Conservation (phyloP, 768 basidiomycete species). For the Termitomyces sp. region DNA sequence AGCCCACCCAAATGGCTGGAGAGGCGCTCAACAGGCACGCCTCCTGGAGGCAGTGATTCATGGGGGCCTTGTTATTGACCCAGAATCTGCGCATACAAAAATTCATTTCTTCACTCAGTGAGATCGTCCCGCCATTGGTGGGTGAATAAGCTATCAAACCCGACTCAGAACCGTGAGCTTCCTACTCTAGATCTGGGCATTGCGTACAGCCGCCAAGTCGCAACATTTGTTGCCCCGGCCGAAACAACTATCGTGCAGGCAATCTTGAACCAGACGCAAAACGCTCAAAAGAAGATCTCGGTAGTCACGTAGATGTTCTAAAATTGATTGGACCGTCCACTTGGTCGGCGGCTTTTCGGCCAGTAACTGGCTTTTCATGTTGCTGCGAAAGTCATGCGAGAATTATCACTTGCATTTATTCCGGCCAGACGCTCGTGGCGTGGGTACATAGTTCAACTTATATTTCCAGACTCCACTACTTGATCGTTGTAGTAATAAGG, state of each 20-base stretch:
- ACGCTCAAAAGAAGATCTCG: too few relatives aligned
- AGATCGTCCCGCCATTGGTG: slow-evolving; percentile 24
- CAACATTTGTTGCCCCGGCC: slow-evolving; percentile 9
- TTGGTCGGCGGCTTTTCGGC: slow-evolving; percentile 42
- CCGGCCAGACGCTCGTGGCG: too few relatives aligned
- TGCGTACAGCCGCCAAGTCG: slow-evolving; percentile 33
- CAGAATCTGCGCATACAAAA: slow-evolving; percentile 27
- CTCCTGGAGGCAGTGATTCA: slow-evolving; percentile 42
- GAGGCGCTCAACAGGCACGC: slow-evolving; percentile 43
- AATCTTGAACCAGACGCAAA: too few relatives aligned
- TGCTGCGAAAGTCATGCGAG: too few relatives aligned
- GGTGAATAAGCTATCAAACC: too few relatives aligned
- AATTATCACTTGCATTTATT: too few relatives aligned
- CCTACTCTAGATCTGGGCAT: slow-evolving; percentile 27
- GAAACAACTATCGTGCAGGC: neutral
- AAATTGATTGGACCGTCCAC: slow-evolving; percentile 26
- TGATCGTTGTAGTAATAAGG: too few relatives aligned
- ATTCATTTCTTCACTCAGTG: slow-evolving; percentile 52
- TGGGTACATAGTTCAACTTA: too few relatives aligned
- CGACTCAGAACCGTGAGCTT: too few relatives aligned
- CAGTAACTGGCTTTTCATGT: slow-evolving; percentile 34
- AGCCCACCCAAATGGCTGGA: slow-evolving; percentile 56
- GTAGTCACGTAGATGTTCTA: too few relatives aligned
- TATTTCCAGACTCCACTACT: too few relatives aligned
- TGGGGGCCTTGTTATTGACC: slow-evolving; percentile 41